These are phyloP conservation scores for Chytriomyces confervae DNA, from an alignment of 192 early-diverging fungal genomes.

Conservation along the genomic window DNA sequence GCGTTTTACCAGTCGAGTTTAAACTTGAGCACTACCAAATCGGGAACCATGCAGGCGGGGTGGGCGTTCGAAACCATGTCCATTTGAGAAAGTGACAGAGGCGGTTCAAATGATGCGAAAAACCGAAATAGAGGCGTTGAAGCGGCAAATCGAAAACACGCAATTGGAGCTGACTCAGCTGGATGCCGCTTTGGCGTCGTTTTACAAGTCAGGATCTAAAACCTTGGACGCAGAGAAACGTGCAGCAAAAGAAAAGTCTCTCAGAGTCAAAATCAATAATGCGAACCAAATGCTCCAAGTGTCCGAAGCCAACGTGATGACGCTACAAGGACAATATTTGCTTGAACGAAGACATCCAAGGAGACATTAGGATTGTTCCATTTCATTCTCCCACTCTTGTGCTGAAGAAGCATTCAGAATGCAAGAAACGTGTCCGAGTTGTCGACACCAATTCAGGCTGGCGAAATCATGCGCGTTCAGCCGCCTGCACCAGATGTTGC, in stretches of 20 bases:
- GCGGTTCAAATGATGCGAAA: slow-evolving; percentile 1
- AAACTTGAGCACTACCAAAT: slow-evolving; percentile 14
- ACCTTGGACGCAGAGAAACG: no score
- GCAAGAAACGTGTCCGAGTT: slow-evolving; percentile 1
- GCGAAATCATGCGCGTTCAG: neutral
- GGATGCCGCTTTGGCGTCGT: neutral
- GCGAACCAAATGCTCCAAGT: neutral
- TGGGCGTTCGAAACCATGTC: neutral
- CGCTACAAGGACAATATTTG: slow-evolving; percentile 17
- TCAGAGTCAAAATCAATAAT: no score
- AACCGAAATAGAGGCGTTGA: neutral
- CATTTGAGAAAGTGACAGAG: slow-evolving; percentile 27
- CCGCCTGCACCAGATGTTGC: slow-evolving; percentile 2
- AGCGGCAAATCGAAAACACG: neutral
- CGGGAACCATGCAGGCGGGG: neutral
- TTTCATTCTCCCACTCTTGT: slow-evolving; percentile 6
- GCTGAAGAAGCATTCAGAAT: slow-evolving; percentile 2
- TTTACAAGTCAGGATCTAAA: no score
- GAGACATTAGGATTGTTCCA: slow-evolving; percentile 2
- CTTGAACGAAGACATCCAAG: neutral
- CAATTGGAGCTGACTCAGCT: neutral
- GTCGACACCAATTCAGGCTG: neutral
- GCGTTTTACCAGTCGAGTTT: slow-evolving; percentile 22
- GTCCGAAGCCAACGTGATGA: neutral
- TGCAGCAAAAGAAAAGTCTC: no score